Evolutionary conservation across 495 filamentous ascomycete species (phyloP).

Genomic region (Neurospora tetrasperma): DNA sequence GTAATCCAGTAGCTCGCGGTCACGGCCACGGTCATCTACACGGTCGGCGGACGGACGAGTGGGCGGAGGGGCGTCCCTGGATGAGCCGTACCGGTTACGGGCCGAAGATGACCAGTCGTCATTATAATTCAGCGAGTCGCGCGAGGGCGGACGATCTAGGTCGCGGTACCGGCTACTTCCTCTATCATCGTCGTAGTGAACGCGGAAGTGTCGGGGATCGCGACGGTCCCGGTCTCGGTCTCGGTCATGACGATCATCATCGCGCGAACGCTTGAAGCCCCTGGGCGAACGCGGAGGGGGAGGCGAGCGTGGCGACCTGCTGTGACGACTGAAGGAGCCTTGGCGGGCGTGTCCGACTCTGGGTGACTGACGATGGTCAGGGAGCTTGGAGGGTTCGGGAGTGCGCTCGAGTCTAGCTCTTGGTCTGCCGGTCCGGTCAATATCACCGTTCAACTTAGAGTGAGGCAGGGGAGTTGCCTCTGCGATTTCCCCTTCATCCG

Average conservation of each 20-base stretch:
- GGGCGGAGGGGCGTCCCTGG: slow-evolving; percentile 19
- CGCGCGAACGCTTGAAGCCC: slow-evolving; percentile 59
- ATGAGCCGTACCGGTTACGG: slow-evolving; percentile 43
- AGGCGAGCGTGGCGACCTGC: neutral
- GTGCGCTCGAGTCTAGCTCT: slow-evolving; percentile 63
- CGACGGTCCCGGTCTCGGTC: slow-evolving; percentile 29
- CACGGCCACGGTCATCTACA: slow-evolving; percentile 12
- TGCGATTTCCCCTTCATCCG: slow-evolving; percentile 81
- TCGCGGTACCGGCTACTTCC: slow-evolving; percentile 50
- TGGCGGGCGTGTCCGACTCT: slow-evolving; percentile 4
- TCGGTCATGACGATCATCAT: slow-evolving; percentile 48
- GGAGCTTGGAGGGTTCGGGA: slow-evolving; percentile 65
- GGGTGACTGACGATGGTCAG: slow-evolving; percentile 41
- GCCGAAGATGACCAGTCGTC: slow-evolving; percentile 29
- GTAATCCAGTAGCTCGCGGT: slow-evolving; percentile 3
- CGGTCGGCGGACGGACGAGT: slow-evolving; percentile 7
- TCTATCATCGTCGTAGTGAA: slow-evolving; percentile 48
- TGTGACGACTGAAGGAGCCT: neutral
- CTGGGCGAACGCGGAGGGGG: slow-evolving; percentile 25
- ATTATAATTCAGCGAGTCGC: slow-evolving; percentile 33
- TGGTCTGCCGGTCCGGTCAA: slow-evolving; percentile 60
- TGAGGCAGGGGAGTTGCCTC: slow-evolving; percentile 53
- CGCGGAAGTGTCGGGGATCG: slow-evolving; percentile 49
- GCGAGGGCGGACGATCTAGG: slow-evolving; percentile 48
- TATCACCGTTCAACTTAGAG: slow-evolving; percentile 40